Percentiles rank a stretch among this genome's conserved stretches.
These are phyloP conservation scores for Macadamia integrifolia DNA, from an alignment of 164 flowering plant genomes.

Conservation along the genomic window DNA sequence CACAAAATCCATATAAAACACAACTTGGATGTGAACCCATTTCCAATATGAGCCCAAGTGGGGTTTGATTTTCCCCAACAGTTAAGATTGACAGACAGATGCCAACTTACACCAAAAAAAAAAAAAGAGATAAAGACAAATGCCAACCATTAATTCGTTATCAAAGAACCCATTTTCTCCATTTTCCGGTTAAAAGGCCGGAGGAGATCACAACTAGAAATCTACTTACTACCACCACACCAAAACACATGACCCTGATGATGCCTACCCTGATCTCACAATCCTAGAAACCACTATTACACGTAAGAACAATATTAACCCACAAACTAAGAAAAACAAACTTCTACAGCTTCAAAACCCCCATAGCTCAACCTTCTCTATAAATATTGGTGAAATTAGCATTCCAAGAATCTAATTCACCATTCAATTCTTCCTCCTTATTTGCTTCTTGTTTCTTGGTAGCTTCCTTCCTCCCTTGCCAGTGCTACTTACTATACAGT, in stretches of 20 bases:
- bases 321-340: neutral
- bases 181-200: constrained; percentile 13
- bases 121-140: neutral
- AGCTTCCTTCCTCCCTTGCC: neutral
- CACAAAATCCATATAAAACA: constrained; percentile 4
- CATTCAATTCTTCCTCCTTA: neutral
- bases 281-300: neutral
- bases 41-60: neutral
- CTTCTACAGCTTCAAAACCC: constrained; percentile 3
- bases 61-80: constrained; percentile 7
- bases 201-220: constrained; percentile 7
- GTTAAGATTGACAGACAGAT: neutral
- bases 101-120: too few relatives aligned
- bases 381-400: neutral
- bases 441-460: neutral
- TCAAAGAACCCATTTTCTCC: constrained; percentile 3
- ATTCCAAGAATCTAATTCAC: neutral
- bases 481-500: constrained; percentile 9
- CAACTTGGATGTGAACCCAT: neutral
- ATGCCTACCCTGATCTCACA: neutral
- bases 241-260: neutral
- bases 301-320: constrained; percentile 1
- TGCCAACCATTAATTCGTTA: neutral
- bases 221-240: neutral
- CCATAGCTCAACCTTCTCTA: neutral